Evolutionary conservation across 768 basidiomycete genomes (phyloP).

Genomic region (Hortiboletus campestris): DNA sequence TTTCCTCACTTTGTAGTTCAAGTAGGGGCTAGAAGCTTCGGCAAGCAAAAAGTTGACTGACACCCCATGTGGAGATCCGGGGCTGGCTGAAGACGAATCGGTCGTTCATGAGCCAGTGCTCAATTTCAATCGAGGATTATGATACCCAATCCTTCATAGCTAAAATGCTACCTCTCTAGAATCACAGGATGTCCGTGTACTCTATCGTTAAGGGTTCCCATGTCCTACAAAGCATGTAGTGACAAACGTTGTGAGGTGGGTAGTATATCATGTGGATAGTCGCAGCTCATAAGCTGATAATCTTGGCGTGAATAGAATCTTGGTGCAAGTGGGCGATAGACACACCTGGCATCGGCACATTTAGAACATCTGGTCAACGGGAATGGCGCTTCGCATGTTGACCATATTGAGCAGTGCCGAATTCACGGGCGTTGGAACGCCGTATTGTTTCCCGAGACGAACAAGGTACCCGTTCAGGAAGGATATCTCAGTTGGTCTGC

Average conservation of each 20-base stretch:
- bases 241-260: neutral
- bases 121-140: neutral
- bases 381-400: conserved; percentile 54
- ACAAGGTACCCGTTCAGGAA: conserved; percentile 82
- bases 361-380: conserved; percentile 45
- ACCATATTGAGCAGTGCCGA: conserved; percentile 56
- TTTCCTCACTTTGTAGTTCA: too few species aligned
- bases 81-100: neutral
- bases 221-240: neutral
- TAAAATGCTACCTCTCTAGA: neutral
- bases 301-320: neutral
- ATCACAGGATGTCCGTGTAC: neutral
- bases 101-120: too few species aligned
- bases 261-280: neutral
- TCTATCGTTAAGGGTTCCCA: neutral
- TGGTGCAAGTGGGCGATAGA: neutral
- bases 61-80: neutral
- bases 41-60: neutral
- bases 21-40: too few species aligned
- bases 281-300: neutral
- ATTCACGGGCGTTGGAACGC: conserved; percentile 58
- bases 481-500: conserved; percentile 71
- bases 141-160: neutral
- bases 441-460: conserved; percentile 54
- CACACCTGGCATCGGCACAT: conserved; percentile 7